These are phyloP conservation scores for Scytalidium lignicola DNA, from an alignment of 2,329 filamentous ascomycete genomes.

Conservation along the genomic window DNA sequence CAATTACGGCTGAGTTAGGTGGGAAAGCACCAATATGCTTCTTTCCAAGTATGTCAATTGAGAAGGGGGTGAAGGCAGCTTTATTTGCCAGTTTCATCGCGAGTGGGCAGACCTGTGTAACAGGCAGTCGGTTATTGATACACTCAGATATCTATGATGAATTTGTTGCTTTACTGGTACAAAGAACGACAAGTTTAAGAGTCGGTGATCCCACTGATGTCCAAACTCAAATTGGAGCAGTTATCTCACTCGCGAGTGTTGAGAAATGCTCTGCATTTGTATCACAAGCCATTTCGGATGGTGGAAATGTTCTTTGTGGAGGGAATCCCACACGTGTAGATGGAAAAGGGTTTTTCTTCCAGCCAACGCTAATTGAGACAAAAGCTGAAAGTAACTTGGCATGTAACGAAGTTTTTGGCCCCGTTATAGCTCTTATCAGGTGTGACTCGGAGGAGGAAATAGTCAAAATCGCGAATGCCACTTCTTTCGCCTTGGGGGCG, in stretches of 20 bases:
- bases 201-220: slow-evolving; percentile 51
- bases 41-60: slow-evolving; percentile 57
- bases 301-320: slow-evolving; percentile 38
- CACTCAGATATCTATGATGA: slow-evolving; percentile 34
- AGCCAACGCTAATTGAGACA: slow-evolving; percentile 13
- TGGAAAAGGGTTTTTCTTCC: slow-evolving; percentile 9
- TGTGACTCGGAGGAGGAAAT: slow-evolving; percentile 43
- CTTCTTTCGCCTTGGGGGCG: slow-evolving; percentile 34
- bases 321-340: slow-evolving; percentile 42
- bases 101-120: slow-evolving; percentile 51
- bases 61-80: slow-evolving; percentile 54
- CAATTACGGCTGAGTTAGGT: slow-evolving; percentile 67
- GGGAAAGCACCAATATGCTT: slow-evolving; percentile 62
- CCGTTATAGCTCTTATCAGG: slow-evolving; percentile 42
- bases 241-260: slow-evolving; percentile 62
- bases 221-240: slow-evolving; percentile 49
- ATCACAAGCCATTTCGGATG: slow-evolving; percentile 23
- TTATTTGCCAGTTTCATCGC: slow-evolving; percentile 43
- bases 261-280: slow-evolving; percentile 38
- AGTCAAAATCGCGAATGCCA: slow-evolving; percentile 41
- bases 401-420: slow-evolving; percentile 46
- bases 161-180: slow-evolving; percentile 30
- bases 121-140: slow-evolving; percentile 48
- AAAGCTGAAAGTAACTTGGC: slow-evolving; percentile 31
- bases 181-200: slow-evolving; percentile 40